Percentiles rank a stretch among this genome's conserved stretches.
Conservation (phyloP, 305 asterid species). For the Solanum hybrid region DNA sequence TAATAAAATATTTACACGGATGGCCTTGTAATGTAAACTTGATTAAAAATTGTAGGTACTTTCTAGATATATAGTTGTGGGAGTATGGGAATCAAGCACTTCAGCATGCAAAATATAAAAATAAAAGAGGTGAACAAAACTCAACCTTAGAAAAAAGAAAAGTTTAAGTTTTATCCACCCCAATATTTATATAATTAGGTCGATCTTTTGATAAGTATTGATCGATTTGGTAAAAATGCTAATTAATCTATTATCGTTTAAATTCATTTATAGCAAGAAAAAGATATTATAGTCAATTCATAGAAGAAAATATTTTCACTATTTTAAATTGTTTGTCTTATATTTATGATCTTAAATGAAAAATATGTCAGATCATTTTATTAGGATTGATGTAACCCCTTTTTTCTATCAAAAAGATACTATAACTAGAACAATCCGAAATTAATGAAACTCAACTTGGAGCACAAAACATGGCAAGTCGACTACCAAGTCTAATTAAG, state of each 20-base stretch:
- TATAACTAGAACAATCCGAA: background rate
- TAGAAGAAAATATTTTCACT: background rate
- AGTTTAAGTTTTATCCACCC: background rate
- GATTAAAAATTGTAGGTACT: background rate
- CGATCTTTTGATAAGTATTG: background rate
- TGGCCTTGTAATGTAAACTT: background rate
- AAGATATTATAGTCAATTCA: background rate
- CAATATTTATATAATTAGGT: background rate
- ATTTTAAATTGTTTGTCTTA: too few species aligned
- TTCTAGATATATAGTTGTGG: background rate
- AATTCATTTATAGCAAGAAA: background rate
- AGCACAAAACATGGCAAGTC: background rate
- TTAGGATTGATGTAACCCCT: background rate
- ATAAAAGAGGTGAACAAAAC: background rate
- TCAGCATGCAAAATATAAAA: background rate
- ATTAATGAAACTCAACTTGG: background rate
- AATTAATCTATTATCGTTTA: background rate
- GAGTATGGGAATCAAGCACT: background rate
- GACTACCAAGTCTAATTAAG: background rate
- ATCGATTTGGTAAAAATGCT: background rate
- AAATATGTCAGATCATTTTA: background rate
- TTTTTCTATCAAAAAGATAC: background rate
- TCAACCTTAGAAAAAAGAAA: background rate
- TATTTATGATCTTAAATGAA: too few species aligned
- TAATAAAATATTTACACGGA: background rate